Evolutionary conservation across 306 rosid species (phyloP).

Genomic region (Pterocarpus macrocarpus): DNA sequence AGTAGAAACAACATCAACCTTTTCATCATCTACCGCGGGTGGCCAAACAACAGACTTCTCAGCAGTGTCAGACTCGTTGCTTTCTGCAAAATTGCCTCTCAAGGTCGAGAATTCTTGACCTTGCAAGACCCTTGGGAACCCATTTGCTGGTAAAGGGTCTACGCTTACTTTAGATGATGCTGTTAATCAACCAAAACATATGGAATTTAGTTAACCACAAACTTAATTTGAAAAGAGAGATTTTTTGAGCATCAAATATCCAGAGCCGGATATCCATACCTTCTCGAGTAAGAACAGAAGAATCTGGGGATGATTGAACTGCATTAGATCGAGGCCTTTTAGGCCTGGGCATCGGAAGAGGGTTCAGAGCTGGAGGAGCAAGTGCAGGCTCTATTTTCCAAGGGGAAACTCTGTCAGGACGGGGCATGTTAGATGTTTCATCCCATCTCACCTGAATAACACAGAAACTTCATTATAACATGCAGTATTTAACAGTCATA

Average conservation of each 20-base stretch:
- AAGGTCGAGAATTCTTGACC: constrained; percentile 93
- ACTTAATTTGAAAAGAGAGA: neutral
- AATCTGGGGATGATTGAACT: constrained; percentile 76
- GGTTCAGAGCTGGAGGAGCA: constrained; percentile 83
- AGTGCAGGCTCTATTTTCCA: constrained; percentile 96
- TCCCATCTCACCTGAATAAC: constrained; percentile 91
- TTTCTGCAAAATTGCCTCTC: constrained; percentile 70
- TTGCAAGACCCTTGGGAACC: constrained; percentile 90
- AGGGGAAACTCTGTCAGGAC: constrained; percentile 92
- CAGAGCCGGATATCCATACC: constrained; percentile 51
- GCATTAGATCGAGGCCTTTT: constrained; percentile 76
- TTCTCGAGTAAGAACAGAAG: constrained; percentile 83
- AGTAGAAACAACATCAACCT: constrained; percentile 64
- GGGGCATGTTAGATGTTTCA: constrained; percentile 79
- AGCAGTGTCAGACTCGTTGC: constrained; percentile 64
- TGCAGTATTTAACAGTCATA: constrained; percentile 16
- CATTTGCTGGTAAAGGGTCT: constrained; percentile 75
- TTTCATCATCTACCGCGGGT: constrained; percentile 68
- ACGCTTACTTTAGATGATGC: constrained; percentile 65
- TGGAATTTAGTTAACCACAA: constrained; percentile 17
- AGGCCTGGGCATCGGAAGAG: constrained; percentile 76
- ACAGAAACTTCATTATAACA: constrained; percentile 20
- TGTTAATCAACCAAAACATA: constrained; percentile 27
- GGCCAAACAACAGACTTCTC: constrained; percentile 75
- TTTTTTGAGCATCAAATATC: neutral